Evolutionary conservation across 2,329 filamentous ascomycete genomes (phyloP).

Genomic region (Aureobasidium musti): DNA sequence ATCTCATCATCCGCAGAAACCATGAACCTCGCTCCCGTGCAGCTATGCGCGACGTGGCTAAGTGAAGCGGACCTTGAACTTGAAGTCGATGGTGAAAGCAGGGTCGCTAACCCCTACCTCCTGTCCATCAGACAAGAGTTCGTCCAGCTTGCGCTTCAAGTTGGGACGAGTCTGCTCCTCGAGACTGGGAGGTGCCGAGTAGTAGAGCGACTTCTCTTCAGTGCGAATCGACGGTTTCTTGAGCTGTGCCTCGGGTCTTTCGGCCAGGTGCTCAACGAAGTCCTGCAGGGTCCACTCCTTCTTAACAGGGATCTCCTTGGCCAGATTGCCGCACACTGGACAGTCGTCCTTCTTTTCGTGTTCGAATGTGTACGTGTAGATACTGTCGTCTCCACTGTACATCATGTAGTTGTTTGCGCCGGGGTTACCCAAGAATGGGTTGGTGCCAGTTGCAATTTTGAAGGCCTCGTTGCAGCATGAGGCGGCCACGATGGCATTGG

Average conservation of each 20-base stretch:
- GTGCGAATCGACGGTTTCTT: slow-evolving; percentile 88
- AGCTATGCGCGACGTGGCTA: neutral
- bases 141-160: slow-evolving; percentile 71
- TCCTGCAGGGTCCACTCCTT: slow-evolving; percentile 73
- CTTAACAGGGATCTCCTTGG: slow-evolving; percentile 73
- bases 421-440: slow-evolving; percentile 74
- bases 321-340: slow-evolving; percentile 84
- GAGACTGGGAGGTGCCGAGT: slow-evolving; percentile 77
- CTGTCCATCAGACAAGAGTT: slow-evolving; percentile 77
- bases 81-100: slow-evolving; percentile 75
- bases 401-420: slow-evolving; percentile 90
- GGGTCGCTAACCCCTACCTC: slow-evolving; percentile 91
- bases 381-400: slow-evolving; percentile 93
- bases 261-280: slow-evolving; percentile 79
- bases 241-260: slow-evolving; percentile 83
- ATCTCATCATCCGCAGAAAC: neutral
- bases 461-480: slow-evolving; percentile 96
- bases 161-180: slow-evolving; percentile 85
- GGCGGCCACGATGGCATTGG: slow-evolving; percentile 94
- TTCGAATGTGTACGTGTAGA: slow-evolving; percentile 97
- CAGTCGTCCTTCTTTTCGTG: slow-evolving; percentile 94
- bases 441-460: slow-evolving; percentile 83
- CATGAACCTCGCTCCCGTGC: neutral
- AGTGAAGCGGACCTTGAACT: slow-evolving; percentile 58
- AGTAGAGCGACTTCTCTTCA: slow-evolving; percentile 83